phyloP scores from a whole-genome alignment of 345 rosid species.

The Sonneratia caseolaris region DNA sequence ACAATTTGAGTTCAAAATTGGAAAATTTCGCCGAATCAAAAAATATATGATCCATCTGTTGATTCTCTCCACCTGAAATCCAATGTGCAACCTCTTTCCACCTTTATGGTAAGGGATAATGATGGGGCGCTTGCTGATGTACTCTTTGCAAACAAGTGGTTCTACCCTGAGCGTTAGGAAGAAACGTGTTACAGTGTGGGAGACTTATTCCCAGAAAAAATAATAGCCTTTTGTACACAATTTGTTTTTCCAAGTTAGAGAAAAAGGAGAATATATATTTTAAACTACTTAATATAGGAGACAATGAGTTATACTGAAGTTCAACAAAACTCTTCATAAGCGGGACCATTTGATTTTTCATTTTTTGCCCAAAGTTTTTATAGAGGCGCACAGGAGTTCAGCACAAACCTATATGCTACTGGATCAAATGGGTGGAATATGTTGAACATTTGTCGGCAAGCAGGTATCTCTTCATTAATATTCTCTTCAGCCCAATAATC shows the following conservation, averaged over 20 bases:
- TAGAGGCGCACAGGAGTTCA: not conserved
- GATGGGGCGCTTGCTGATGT: constrained; percentile 56
- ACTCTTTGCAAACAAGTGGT: constrained; percentile 90
- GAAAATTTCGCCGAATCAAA: not conserved
- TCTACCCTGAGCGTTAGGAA: constrained; percentile 50
- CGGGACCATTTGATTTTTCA: not conserved
- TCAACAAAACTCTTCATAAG: not conserved
- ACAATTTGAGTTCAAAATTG: constrained; percentile 3
- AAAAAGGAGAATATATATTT: not conserved
- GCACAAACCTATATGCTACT: constrained; percentile 84
- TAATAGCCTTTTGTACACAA: not conserved
- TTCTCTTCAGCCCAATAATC: constrained; percentile 84
- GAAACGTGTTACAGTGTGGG: not conserved
- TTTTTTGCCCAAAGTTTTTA: not conserved
- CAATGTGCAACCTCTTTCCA: constrained; percentile 92
- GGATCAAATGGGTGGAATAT: constrained; percentile 98
- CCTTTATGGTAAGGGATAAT: constrained; percentile 93
- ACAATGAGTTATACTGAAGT: not conserved
- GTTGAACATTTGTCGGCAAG: constrained; percentile 92
- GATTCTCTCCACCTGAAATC: constrained; percentile 51
- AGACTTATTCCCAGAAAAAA: not conserved
- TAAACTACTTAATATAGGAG: not conserved
- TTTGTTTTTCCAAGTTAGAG: not conserved
- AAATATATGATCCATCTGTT: not conserved
- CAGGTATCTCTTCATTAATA: constrained; percentile 83